These are phyloP conservation scores for Auriscalpium orientale DNA, from an alignment of 768 basidiomycete species.

Conservation along the genomic window DNA sequence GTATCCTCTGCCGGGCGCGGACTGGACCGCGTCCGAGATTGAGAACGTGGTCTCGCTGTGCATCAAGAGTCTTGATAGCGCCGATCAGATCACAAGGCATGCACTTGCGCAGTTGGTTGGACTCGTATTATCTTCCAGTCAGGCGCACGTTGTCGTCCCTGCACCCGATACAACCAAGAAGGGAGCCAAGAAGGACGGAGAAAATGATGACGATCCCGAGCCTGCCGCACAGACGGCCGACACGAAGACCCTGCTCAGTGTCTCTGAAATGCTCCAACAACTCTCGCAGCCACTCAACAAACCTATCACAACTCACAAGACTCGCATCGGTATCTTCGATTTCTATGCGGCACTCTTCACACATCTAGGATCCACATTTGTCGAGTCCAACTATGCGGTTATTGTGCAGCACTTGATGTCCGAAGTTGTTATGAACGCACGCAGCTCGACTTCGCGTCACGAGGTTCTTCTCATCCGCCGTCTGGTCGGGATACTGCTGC, in stretches of 20 bases:
- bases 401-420: conserved; percentile 72
- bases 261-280: conserved; percentile 74
- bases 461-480: conserved; percentile 69
- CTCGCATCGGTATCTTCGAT: conserved; percentile 81
- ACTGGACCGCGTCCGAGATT: conserved; percentile 59
- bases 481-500: conserved; percentile 66
- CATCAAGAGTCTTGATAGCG: conserved; percentile 67
- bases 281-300: conserved; percentile 81
- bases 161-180: conserved; percentile 45
- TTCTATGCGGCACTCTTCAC: conserved; percentile 76
- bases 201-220: conserved; percentile 51
- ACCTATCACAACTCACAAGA: conserved; percentile 54
- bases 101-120: conserved; percentile 76
- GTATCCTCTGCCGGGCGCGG: conserved; percentile 49
- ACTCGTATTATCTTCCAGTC: conserved; percentile 77
- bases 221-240: conserved; percentile 42
- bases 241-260: conserved; percentile 62
- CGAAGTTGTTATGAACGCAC: conserved; percentile 62
- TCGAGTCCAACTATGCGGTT: conserved; percentile 76
- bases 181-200: conserved; percentile 50
- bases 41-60: conserved; percentile 65
- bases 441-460: conserved; percentile 51
- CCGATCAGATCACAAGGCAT: conserved; percentile 79
- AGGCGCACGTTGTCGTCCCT: conserved; percentile 50
- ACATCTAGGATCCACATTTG: conserved; percentile 66